Evolutionary conservation across 2,329 filamentous ascomycete species (phyloP), one percentile per base, ranked within the genome.

Genomic region (Rhynchosporium graminicola): DNA sequence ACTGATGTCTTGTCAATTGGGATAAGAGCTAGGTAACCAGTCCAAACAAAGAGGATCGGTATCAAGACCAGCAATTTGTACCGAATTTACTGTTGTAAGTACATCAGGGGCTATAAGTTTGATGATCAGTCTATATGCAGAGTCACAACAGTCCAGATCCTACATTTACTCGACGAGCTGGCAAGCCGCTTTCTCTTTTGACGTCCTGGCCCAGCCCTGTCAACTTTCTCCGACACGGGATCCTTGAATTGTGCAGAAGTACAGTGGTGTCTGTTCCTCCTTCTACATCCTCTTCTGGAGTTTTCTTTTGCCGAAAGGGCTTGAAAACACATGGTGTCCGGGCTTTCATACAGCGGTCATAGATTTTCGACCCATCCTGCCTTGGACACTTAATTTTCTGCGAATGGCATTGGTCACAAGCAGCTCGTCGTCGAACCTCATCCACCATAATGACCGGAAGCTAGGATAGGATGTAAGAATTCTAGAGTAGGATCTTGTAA

Each of bases 321-420:
- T 79, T 81, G 67, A 79, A 82, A 50, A 78, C 61, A 62, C 79
- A 82, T 5, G 71, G 50, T 2, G 74, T 71, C 36, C 73, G 71
- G 28, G 78, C 78, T 65, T 77, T 80, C 28, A 72, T 65, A 64
- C 79, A 82, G 36, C 79, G 76, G 8, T 73, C 72, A 65, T 79
- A 82, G 10, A 69, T 68, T 5, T 70, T 60, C 33, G 73, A 73
- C 0, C 75, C 76, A 0, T 73, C 62, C 33, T 74, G 72, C 59
- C 79, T 79, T 4, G 77, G 76, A 57, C 80, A 82, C 69, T 75
- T 75, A 12, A 81, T 72, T 68, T 82, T 81, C 45, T 82, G 80
- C 20, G 74, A 73, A 63, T 81, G 79, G 46, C 80, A 82, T 46
- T 80, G 72, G 68, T 79, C 77, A 63, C 77, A 80, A 13, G 77